These are phyloP conservation scores for Penicillium roqueforti DNA, from an alignment of 495 filamentous ascomycete genomes.

Conservation along the genomic window DNA sequence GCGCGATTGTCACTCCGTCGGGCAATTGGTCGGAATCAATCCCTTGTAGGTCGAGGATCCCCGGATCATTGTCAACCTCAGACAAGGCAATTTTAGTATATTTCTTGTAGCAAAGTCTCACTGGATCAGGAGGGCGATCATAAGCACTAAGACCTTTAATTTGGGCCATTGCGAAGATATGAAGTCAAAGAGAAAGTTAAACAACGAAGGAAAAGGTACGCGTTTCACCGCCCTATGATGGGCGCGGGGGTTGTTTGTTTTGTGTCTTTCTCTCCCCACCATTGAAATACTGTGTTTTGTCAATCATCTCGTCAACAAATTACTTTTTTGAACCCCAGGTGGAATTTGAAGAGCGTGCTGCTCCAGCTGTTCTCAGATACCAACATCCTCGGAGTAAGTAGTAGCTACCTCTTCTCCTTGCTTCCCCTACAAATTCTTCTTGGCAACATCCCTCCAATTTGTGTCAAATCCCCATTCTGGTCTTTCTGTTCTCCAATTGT, in stretches of 20 bases:
- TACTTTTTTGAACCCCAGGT: not conserved
- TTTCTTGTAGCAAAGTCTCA: constrained; percentile 63
- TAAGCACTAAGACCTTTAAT: constrained; percentile 60
- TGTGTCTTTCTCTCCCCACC: constrained; percentile 29
- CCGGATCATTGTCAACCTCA: constrained; percentile 43
- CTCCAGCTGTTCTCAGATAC: constrained; percentile 5
- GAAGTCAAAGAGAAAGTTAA: not conserved
- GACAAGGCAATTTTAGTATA: constrained; percentile 46
- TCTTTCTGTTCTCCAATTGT: constrained; percentile 1
- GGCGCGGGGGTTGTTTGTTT: constrained; percentile 37
- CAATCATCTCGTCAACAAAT: constrained; percentile 30
- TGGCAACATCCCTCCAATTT: constrained; percentile 14
- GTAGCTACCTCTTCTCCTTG: constrained; percentile 13
- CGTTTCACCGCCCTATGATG: constrained; percentile 32
- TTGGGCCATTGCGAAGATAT: constrained; percentile 29
- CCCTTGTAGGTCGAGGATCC: constrained; percentile 48
- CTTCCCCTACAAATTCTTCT: constrained; percentile 14
- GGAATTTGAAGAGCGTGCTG: constrained; percentile 3
- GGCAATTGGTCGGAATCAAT: constrained; percentile 32
- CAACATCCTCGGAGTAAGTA: constrained; percentile 1
- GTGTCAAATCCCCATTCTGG: constrained; percentile 5
- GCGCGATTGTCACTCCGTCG: constrained; percentile 21
- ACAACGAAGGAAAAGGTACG: constrained; percentile 15
- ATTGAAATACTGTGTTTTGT: constrained; percentile 13
- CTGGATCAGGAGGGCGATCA: constrained; percentile 60